Evolutionary conservation across 139 green algal species (phyloP).

Genomic region (Zygnema circumcarinatum): DNA sequence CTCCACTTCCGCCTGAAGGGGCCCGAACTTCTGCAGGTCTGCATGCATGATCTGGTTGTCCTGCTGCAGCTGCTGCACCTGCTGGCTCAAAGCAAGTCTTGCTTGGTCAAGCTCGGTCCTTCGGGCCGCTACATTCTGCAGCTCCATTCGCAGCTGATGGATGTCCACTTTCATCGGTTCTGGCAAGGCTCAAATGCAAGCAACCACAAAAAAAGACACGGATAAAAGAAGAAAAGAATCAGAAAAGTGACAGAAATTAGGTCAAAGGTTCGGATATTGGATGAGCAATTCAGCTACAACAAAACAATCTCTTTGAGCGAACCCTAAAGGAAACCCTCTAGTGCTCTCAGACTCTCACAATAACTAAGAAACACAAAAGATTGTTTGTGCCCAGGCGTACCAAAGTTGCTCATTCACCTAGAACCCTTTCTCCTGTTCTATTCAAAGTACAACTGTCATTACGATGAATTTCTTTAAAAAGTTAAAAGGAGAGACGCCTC

Average conservation of each 20-base stretch:
- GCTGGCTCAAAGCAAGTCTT: conserved; percentile 5
- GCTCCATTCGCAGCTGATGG: conserved; percentile 44
- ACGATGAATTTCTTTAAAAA: too few relatives aligned
- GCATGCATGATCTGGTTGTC: conserved; percentile 44
- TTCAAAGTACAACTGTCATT: too few relatives aligned
- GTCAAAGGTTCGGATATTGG: too few relatives aligned
- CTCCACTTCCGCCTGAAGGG: conserved; percentile 36
- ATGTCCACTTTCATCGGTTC: conserved; percentile 34
- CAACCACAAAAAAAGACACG: not conserved
- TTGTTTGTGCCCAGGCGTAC: too few relatives aligned
- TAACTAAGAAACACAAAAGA: too few relatives aligned
- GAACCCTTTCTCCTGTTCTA: too few relatives aligned
- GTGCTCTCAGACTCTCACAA: too few relatives aligned
- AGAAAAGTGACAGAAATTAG: not conserved
- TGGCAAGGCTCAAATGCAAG: not conserved
- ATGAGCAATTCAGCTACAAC: too few relatives aligned
- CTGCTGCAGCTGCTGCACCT: conserved; percentile 13
- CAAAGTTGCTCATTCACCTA: too few relatives aligned
- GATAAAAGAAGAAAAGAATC: not conserved
- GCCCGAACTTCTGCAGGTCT: conserved; percentile 39
- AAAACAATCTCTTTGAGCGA: too few relatives aligned
- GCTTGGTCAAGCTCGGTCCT: conserved; percentile 18
- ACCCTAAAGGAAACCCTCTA: too few relatives aligned
- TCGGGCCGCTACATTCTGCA: conserved; percentile 25
- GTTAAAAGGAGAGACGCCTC: too few relatives aligned